Percentiles rank a stretch among this genome's conserved stretches.
These are phyloP conservation scores for Lentinula lateritia DNA, from an alignment of 768 basidiomycete species.

Conservation along the genomic window DNA sequence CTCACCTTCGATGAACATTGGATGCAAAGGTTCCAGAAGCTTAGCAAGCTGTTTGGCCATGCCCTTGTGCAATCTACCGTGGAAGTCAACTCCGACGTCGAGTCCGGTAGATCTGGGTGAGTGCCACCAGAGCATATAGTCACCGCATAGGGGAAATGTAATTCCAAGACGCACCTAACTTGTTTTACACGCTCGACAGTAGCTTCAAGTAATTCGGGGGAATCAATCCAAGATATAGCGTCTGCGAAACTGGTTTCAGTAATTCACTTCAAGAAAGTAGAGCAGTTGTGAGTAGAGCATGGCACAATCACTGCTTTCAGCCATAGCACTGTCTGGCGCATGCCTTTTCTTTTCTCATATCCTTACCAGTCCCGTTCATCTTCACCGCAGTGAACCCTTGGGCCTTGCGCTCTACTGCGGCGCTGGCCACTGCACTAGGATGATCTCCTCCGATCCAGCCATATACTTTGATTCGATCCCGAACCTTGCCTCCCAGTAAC, in stretches of 20 bases:
- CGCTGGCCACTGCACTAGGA: constrained; percentile 47
- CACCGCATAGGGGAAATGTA: not conserved
- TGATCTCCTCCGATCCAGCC: constrained; percentile 55
- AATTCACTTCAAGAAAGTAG: not conserved
- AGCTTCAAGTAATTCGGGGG: constrained; percentile 43
- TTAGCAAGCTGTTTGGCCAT: constrained; percentile 67
- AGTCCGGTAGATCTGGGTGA: constrained; percentile 35
- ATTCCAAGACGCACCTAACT: constrained; percentile 27
- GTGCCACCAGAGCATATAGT: not conserved
- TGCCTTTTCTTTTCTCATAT: too few species aligned
- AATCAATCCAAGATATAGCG: constrained; percentile 54
- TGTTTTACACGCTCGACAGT: constrained; percentile 48
- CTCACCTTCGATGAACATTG: constrained; percentile 61
- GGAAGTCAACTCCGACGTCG: constrained; percentile 68
- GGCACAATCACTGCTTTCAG: not conserved
- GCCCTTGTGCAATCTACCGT: constrained; percentile 62
- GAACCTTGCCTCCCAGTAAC: constrained; percentile 64
- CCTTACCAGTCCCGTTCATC: constrained; percentile 60
- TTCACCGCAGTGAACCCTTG: constrained; percentile 70
- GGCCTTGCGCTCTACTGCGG: constrained; percentile 46
- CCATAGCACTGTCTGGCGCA: not conserved
- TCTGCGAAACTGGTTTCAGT: constrained; percentile 7
- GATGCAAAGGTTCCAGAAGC: constrained; percentile 50
- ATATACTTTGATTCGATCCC: constrained; percentile 53
- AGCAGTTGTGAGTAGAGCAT: not conserved